phyloP scores from a whole-genome alignment of 75 land plant species.

The Cryptomeria japonica region DNA sequence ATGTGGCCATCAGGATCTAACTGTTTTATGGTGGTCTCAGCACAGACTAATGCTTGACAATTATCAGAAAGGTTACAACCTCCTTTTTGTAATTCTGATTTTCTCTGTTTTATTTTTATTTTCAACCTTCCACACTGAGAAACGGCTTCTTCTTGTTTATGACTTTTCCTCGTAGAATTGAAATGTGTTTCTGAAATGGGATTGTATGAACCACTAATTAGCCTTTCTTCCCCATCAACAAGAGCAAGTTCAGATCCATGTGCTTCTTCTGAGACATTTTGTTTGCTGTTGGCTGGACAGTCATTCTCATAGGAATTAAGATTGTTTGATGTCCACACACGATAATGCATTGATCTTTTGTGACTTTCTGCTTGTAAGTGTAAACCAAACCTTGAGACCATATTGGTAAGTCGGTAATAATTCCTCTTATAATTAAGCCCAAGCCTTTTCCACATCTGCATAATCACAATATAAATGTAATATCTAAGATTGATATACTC shows the following conservation, averaged over 20 bases:
- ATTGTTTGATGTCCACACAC: constrained; percentile 68
- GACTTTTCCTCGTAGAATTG: neutral
- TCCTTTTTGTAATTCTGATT: neutral
- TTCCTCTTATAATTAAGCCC: constrained; percentile 75
- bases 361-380: constrained; percentile 59
- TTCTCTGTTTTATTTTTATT: constrained; percentile 9
- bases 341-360: constrained; percentile 58
- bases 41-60: constrained; percentile 2
- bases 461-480: too few relatives aligned
- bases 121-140: constrained; percentile 9
- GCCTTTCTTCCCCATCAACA: neutral
- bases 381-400: constrained; percentile 72
- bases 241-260: constrained; percentile 7
- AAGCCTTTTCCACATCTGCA: constrained; percentile 69
- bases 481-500: too few relatives aligned
- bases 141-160: neutral
- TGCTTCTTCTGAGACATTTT: neutral
- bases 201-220: neutral
- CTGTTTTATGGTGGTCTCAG: neutral
- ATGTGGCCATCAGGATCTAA: neutral
- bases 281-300: neutral
- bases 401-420: constrained; percentile 51
- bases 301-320: constrained; percentile 13
- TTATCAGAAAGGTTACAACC: neutral
- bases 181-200: neutral